These are phyloP conservation scores for Fusarium musae DNA, from an alignment of 2,329 filamentous ascomycete species.

Conservation along the genomic window DNA sequence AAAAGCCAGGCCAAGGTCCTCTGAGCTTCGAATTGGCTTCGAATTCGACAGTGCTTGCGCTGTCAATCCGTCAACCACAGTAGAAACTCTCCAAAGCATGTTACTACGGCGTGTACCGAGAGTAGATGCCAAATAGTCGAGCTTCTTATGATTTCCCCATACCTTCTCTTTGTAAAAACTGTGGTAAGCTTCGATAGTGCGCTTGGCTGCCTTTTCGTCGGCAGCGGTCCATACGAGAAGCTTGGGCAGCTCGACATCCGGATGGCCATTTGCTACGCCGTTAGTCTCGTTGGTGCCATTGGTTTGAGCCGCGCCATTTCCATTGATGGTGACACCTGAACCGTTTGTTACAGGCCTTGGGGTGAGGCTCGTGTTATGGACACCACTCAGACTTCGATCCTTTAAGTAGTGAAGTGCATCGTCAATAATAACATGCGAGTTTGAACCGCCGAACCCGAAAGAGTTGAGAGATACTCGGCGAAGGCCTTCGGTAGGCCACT, in stretches of 20 bases:
- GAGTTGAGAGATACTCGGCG: constrained; percentile 52
- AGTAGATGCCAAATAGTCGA: constrained; percentile 44
- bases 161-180: neutral
- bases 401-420: constrained; percentile 21
- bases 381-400: neutral
- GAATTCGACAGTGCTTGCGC: neutral
- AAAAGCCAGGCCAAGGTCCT: constrained; percentile 16
- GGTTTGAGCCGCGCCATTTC: rapidly evolving
- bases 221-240: constrained; percentile 54
- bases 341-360: neutral
- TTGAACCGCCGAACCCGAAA: constrained; percentile 60
- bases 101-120: constrained; percentile 45
- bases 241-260: constrained; percentile 2
- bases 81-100: constrained; percentile 23
- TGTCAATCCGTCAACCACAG: neutral
- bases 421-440: constrained; percentile 55
- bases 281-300: constrained; percentile 13
- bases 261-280: neutral
- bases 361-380: neutral
- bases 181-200: neutral
- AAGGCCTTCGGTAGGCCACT: constrained; percentile 1
- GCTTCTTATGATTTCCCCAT: rapidly evolving
- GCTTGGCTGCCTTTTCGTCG: constrained; percentile 45
- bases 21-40: neutral
- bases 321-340: neutral